phyloP scores from a whole-genome alignment of 495 filamentous ascomycete genomes.

The Penicillium bovifimosum region DNA sequence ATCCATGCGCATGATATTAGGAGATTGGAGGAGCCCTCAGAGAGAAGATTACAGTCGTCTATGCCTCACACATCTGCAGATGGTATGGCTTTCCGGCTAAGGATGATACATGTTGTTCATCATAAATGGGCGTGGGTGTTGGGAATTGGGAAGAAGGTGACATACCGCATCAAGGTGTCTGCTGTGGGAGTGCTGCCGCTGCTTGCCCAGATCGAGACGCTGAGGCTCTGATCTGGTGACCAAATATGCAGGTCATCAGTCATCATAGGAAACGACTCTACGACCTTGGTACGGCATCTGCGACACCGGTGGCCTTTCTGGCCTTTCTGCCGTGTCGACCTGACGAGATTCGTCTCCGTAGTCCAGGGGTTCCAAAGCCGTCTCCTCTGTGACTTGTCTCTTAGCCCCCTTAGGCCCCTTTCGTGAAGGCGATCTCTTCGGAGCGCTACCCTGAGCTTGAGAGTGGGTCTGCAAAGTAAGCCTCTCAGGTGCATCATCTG shows the following conservation, averaged over 20 bases:
- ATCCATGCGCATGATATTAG: neutral
- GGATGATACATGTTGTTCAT: slow-evolving; percentile 47
- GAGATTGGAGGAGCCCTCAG: slow-evolving; percentile 15
- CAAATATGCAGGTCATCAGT: slow-evolving; percentile 19
- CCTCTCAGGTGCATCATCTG: neutral
- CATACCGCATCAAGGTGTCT: slow-evolving; percentile 3
- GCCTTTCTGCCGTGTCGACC: neutral
- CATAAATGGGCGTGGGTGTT: slow-evolving; percentile 15
- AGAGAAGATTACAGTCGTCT: slow-evolving; percentile 39
- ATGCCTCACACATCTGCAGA: slow-evolving; percentile 35
- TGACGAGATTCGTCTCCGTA: slow-evolving; percentile 13
- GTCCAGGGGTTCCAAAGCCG: slow-evolving; percentile 4
- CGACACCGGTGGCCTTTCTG: neutral
- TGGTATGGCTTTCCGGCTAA: slow-evolving; percentile 46
- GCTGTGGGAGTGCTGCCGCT: too few species aligned
- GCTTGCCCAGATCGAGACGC: neutral
- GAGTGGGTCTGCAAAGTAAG: neutral
- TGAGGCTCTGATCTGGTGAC: neutral
- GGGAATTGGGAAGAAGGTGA: neutral
- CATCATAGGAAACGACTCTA: slow-evolving; percentile 38
- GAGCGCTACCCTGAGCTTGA: neutral
- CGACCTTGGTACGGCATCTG: slow-evolving; percentile 16
- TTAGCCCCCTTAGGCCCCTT: neutral
- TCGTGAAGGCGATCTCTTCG: neutral
- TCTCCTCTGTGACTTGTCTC: neutral